Conservation (phyloP, 257 asterid species). For the Forsythia suspensa region DNA sequence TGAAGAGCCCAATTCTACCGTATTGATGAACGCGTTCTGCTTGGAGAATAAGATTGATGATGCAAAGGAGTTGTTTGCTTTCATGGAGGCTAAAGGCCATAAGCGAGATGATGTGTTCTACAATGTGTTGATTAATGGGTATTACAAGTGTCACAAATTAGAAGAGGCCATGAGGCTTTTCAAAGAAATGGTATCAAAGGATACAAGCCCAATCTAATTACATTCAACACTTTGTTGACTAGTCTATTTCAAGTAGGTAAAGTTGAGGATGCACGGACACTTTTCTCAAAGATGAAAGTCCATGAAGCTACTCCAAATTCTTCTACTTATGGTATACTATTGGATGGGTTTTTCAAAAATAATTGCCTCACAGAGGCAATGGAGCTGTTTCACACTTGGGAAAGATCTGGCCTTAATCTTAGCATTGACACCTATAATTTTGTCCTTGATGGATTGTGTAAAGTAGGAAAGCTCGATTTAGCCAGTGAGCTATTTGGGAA, state of each 20-base stretch:
- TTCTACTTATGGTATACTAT: conserved; percentile 23
- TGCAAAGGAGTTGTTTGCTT: conserved; percentile 32
- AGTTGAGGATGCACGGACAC: conserved; percentile 22
- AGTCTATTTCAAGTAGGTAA: conserved; percentile 29
- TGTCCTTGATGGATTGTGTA: not conserved
- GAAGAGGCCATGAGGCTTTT: conserved; percentile 30
- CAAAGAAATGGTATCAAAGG: conserved; percentile 32
- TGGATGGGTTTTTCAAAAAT: conserved; percentile 38
- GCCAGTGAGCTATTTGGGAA: not conserved
- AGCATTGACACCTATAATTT: conserved; percentile 22
- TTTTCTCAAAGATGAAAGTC: conserved; percentile 24
- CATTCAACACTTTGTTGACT: conserved; percentile 31
- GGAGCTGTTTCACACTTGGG: conserved; percentile 25
- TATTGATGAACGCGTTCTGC: conserved; percentile 33
- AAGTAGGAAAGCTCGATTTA: not conserved
- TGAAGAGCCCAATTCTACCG: conserved; percentile 34
- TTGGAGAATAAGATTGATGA: conserved; percentile 29
- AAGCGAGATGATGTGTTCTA: conserved; percentile 21
- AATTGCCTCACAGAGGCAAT: conserved; percentile 25
- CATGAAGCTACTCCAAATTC: conserved; percentile 21
- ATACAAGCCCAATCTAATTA: conserved; percentile 26
- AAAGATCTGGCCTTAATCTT: conserved; percentile 21
- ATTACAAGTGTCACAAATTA: conserved; percentile 21
- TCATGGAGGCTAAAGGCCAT: conserved; percentile 28
- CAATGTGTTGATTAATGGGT: conserved; percentile 32